These are phyloP conservation scores for Serpula lacrymans DNA, from an alignment of 768 basidiomycete species.

Conservation along the genomic window DNA sequence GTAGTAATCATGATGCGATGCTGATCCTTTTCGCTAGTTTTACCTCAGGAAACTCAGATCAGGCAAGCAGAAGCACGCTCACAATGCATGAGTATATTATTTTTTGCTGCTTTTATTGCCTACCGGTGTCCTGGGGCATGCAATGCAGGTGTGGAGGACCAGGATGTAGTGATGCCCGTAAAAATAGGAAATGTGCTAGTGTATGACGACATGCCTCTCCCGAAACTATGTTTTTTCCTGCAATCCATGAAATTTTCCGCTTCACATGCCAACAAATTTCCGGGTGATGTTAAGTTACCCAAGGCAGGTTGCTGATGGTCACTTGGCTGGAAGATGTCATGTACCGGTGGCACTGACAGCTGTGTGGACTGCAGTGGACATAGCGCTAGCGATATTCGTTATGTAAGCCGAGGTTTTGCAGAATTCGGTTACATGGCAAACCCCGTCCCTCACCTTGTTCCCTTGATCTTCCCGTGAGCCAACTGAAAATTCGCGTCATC, in stretches of 20 bases:
- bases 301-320: too few relatives aligned
- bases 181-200: constrained; percentile 9
- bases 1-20: too few relatives aligned
- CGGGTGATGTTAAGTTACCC: too few relatives aligned
- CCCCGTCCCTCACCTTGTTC: constrained; percentile 17
- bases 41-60: constrained; percentile 91
- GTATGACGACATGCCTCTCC: constrained; percentile 10
- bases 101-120: neutral
- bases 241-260: too few relatives aligned
- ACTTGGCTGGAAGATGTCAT: too few relatives aligned
- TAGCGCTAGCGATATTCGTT: too few relatives aligned
- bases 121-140: constrained; percentile 1
- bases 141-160: constrained; percentile 4
- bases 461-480: constrained; percentile 22
- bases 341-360: too few relatives aligned
- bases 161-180: constrained; percentile 5
- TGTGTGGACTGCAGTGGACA: too few relatives aligned
- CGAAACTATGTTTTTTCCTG: constrained; percentile 5
- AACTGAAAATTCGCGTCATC: constrained; percentile 33
- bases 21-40: constrained; percentile 55
- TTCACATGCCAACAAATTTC: too few relatives aligned
- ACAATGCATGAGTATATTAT: constrained; percentile 33
- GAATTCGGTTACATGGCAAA: too few relatives aligned
- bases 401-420: too few relatives aligned
- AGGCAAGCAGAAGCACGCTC: constrained; percentile 93